Conservation (phyloP, 345 rosid species). For the Schrenkiella parvula region DNA sequence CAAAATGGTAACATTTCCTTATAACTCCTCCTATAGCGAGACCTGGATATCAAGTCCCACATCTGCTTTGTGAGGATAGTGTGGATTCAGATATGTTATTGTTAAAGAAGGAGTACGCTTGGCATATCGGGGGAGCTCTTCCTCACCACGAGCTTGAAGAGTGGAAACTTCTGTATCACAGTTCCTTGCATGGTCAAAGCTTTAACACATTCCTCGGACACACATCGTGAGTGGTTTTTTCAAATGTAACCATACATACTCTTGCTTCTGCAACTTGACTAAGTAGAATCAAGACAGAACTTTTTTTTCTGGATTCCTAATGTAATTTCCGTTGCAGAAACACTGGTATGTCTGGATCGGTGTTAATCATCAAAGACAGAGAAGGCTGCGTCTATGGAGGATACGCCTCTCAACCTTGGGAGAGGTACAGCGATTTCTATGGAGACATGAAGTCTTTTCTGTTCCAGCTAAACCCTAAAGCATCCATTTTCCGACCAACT, state of each 20-base stretch:
- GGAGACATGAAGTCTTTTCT: constrained; percentile 91
- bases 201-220: constrained; percentile 82
- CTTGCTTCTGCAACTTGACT: not conserved
- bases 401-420: constrained; percentile 93
- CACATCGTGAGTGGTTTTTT: constrained; percentile 49
- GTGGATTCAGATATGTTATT: constrained; percentile 44
- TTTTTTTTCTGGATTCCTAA: constrained; percentile 10
- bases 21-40: constrained; percentile 37
- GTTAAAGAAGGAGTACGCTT: constrained; percentile 72
- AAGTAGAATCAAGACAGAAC: not conserved
- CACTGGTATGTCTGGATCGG: constrained; percentile 51
- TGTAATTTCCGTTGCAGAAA: constrained; percentile 54
- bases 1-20: not conserved
- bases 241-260: not conserved
- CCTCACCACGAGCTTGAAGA: constrained; percentile 68
- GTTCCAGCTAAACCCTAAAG: constrained; percentile 73
- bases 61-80: constrained; percentile 42
- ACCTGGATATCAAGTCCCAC: constrained; percentile 66
- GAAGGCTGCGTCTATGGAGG: constrained; percentile 84
- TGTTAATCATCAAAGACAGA: constrained; percentile 71
- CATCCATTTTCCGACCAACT: constrained; percentile 71
- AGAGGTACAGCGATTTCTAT: constrained; percentile 75
- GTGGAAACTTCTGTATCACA: constrained; percentile 87
- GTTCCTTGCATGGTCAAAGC: constrained; percentile 70
- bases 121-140: constrained; percentile 94